Evolutionary conservation across 306 rosid species (phyloP).

Genomic region (Trifolium subterraneum): DNA sequence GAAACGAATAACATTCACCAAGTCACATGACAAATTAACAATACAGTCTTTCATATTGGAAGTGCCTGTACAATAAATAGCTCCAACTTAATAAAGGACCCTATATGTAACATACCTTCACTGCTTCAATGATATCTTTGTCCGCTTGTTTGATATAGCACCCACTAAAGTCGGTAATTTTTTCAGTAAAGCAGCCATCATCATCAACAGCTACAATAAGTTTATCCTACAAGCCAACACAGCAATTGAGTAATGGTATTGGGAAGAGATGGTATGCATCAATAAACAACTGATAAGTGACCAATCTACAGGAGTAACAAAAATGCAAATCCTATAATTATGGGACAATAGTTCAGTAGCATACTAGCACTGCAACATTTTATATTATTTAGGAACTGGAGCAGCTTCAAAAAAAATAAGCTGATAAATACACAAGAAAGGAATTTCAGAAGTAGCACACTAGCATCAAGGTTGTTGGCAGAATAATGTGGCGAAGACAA

Average conservation of each 20-base stretch:
- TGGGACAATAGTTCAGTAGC: not conserved
- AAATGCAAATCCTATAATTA: slow-evolving; percentile 10
- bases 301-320: slow-evolving; percentile 5
- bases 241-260: slow-evolving; percentile 1
- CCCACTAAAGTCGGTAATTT: slow-evolving; percentile 75
- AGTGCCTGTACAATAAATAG: slow-evolving; percentile 2
- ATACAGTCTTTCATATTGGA: slow-evolving; percentile 7
- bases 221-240: slow-evolving; percentile 65
- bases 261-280: slow-evolving; percentile 18
- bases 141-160: slow-evolving; percentile 87
- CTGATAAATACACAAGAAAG: slow-evolving; percentile 6
- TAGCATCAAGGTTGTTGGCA: slow-evolving; percentile 1
- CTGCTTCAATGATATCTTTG: slow-evolving; percentile 81
- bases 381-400: slow-evolving; percentile 5
- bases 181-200: slow-evolving; percentile 90
- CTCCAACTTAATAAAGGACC: slow-evolving; percentile 10
- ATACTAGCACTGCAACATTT: slow-evolving; percentile 1
- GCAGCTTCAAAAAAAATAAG: slow-evolving; percentile 20
- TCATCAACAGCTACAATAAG: slow-evolving; percentile 93
- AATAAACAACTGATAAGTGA: slow-evolving; percentile 1
- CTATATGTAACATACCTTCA: slow-evolving; percentile 61
- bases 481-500: slow-evolving; percentile 7
- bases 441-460: slow-evolving; percentile 13
- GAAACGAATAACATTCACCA: not conserved
- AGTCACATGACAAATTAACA: not conserved